These are phyloP conservation scores for Pseudocercospora crystallina DNA, from an alignment of 2,329 filamentous ascomycete species.

Conservation along the genomic window DNA sequence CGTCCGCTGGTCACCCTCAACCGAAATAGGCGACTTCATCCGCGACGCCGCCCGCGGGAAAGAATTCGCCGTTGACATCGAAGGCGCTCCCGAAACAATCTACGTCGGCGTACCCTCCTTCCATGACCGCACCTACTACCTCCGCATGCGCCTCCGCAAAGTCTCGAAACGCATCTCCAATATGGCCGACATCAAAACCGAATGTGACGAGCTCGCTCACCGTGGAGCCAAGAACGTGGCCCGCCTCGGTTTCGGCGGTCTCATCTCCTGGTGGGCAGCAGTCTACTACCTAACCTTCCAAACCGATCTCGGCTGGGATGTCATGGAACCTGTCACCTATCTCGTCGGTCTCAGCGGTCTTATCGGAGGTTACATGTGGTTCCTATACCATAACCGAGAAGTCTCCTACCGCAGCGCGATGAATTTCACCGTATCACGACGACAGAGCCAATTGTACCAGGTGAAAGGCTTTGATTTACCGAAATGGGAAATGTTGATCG, in stretches of 20 bases:
- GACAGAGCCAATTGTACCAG: slow-evolving; percentile 76
- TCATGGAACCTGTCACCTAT: slow-evolving; percentile 89
- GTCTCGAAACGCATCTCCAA: slow-evolving; percentile 67
- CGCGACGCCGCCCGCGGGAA: slow-evolving; percentile 80
- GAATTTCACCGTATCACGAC: slow-evolving; percentile 77
- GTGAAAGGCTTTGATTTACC: slow-evolving; percentile 71
- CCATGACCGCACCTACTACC: slow-evolving; percentile 84
- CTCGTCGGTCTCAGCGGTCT: slow-evolving; percentile 81
- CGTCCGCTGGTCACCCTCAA: slow-evolving; percentile 84
- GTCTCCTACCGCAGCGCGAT: slow-evolving; percentile 80
- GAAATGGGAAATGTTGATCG: slow-evolving; percentile 74
- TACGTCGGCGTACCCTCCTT: slow-evolving; percentile 82
- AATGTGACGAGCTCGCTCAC: slow-evolving; percentile 78
- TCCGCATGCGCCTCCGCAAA: slow-evolving; percentile 73
- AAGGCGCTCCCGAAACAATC: slow-evolving; percentile 67
- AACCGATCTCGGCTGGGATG: slow-evolving; percentile 83
- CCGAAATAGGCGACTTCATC: slow-evolving; percentile 92
- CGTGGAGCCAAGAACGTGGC: slow-evolving; percentile 75
- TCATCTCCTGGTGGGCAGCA: slow-evolving; percentile 76
- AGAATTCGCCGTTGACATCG: slow-evolving; percentile 81
- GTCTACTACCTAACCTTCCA: slow-evolving; percentile 69
- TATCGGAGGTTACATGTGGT: slow-evolving; percentile 91
- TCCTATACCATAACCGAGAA: slow-evolving; percentile 87
- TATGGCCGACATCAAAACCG: slow-evolving; percentile 72
- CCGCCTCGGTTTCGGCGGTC: slow-evolving; percentile 71